These are phyloP conservation scores for Quercus gilva DNA, from an alignment of 306 rosid species.

Conservation along the genomic window DNA sequence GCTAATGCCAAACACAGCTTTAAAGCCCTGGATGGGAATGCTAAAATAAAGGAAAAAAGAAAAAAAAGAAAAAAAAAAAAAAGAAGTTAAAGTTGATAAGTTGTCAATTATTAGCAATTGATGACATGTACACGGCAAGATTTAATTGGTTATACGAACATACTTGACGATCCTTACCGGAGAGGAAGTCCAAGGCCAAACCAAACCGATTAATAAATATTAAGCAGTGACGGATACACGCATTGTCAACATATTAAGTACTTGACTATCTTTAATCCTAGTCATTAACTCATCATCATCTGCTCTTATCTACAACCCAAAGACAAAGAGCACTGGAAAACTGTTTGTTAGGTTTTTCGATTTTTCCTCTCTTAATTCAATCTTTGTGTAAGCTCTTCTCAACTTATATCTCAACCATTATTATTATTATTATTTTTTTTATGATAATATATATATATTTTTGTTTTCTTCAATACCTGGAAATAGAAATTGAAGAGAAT, in stretches of 20 bases:
- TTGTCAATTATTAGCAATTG: too few species aligned
- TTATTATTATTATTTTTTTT: not conserved
- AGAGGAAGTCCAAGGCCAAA: not conserved
- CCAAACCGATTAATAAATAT: slow-evolving; percentile 8
- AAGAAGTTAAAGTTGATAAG: too few species aligned
- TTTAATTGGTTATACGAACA: not conserved
- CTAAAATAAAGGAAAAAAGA: too few species aligned
- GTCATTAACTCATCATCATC: not conserved
- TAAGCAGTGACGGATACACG: not conserved
- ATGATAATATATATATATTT: not conserved
- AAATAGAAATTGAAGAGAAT: not conserved
- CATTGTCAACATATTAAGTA: too few species aligned
- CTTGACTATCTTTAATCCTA: not conserved
- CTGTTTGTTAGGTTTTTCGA: not conserved
- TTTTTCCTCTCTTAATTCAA: not conserved
- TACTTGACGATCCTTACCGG: slow-evolving; percentile 10
- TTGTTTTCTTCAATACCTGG: not conserved
- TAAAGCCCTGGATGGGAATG: too few species aligned
- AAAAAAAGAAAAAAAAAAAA: too few species aligned
- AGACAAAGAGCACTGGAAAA: not conserved
- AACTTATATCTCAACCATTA: not conserved
- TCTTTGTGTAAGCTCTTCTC: slow-evolving; percentile 15
- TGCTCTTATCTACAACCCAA: not conserved
- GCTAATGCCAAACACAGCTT: too few species aligned
- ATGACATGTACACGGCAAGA: not conserved